Evolutionary conservation across 2,329 filamentous ascomycete species (phyloP), one percentile per base, ranked within the genome.

Genomic region (Colletotrichum navitas): DNA sequence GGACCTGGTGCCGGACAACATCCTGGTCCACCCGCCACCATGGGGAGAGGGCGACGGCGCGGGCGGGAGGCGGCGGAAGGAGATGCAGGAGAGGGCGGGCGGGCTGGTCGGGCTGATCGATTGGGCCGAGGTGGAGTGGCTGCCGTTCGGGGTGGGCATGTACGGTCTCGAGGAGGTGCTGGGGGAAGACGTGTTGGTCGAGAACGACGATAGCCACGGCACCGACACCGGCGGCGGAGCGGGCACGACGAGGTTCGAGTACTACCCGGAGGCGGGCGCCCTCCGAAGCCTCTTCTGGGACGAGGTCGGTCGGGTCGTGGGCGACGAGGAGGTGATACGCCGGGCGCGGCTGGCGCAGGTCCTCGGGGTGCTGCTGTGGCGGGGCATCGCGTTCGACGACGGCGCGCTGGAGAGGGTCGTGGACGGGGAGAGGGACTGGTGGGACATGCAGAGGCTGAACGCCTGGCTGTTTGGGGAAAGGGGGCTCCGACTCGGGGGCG

Each of bases 81-180:
- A 16, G n/a, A 14, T 12, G 29, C 49, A 7, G 49, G 67, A 36
- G 45, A 61, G 60, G 14, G 82, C 82, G 0, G 87, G 86, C 64
- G 66, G 74, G 3, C 76, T 91, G 10, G 81, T 76, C 0, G 90
- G 89, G 1, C 70, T 92, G 1, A 82, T 92, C 0, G 90, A 92
- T 76, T 92, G 90, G 90, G 88, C 88, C 0, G 90, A 92, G 76
- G 88, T 86, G 0, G 89, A 91, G 76, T 85, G 81, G 71, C 77
- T 91, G 11, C 89, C 89, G 0, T 89, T 90, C 74, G 90, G 90
- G 0, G 81, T 87, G 3, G 86, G 85, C 34, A 77, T 91, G 54
- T 91, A 91, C 74, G 89, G 89, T 0, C 78, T 91, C 0, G 89
- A 92, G 76, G 85, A 89, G 77, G 76, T 91, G 1, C 80, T 92